A percentile compares a stretch with the other conserved stretches of the same genome.
These are phyloP conservation scores for Dendrobium catenatum DNA, from an alignment of 106 monocot genomes.

Conservation along the genomic window DNA sequence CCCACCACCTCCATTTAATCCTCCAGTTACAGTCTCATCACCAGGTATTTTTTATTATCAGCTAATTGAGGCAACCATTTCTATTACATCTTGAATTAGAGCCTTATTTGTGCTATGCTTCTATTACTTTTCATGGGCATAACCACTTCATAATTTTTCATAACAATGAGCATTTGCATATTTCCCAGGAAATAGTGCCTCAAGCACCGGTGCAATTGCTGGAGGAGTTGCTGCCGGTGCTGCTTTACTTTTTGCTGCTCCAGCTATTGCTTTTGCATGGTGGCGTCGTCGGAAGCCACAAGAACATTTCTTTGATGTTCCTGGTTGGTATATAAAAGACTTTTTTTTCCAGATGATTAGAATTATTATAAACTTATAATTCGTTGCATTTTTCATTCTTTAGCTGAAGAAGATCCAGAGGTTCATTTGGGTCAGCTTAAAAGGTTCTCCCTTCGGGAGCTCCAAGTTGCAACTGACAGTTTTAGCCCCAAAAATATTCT, in stretches of 20 bases:
- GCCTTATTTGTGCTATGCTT: not conserved
- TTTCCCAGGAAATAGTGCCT: constrained; percentile 38
- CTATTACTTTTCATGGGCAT: too few relatives aligned
- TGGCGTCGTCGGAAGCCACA: constrained; percentile 83
- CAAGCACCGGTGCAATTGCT: constrained; percentile 81
- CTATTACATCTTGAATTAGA: not conserved
- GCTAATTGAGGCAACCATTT: not conserved
- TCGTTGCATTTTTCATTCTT: constrained; percentile 5
- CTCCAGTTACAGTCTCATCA: constrained; percentile 22
- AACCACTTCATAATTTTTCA: too few relatives aligned
- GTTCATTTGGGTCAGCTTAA: constrained; percentile 91
- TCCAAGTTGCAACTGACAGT: constrained; percentile 86
- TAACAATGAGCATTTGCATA: not conserved
- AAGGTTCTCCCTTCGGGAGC: constrained; percentile 78
- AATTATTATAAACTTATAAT: not conserved
- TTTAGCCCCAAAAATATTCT: constrained; percentile 83
- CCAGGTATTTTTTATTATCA: constrained; percentile 27
- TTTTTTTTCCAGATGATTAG: not conserved
- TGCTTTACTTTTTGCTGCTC: constrained; percentile 78
- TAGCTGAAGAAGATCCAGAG: constrained; percentile 96
- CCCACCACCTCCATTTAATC: constrained; percentile 47
- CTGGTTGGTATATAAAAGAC: constrained; percentile 50
- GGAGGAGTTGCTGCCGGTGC: constrained; percentile 91
- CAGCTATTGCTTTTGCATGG: constrained; percentile 85
- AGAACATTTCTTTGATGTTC: constrained; percentile 91